A percentile compares a stretch with the other conserved stretches of the same genome.
These are phyloP conservation scores for Colletotrichum horii DNA, from an alignment of 2,329 filamentous ascomycete genomes.

Conservation along the genomic window DNA sequence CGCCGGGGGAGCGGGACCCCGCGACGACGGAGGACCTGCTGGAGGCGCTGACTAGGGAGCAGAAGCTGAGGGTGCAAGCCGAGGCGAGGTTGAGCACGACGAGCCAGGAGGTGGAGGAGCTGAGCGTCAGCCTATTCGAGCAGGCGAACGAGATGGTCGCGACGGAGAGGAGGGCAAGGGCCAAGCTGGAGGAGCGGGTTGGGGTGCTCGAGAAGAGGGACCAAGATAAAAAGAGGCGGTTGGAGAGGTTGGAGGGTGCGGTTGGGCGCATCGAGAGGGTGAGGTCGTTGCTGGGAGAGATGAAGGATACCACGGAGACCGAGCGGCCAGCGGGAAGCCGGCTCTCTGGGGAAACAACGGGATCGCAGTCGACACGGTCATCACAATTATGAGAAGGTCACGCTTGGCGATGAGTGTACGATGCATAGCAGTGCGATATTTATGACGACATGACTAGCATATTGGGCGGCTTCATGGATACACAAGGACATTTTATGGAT, in stretches of 20 bases:
- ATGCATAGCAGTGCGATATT: not conserved
- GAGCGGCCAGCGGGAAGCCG: not conserved
- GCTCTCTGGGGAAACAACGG: not conserved
- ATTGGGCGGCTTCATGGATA: not conserved
- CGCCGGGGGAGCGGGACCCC: conserved; percentile 26
- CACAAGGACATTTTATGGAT: not conserved
- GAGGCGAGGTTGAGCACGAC: conserved; percentile 72
- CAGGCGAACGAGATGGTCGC: conserved; percentile 91
- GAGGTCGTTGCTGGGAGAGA: conserved; percentile 59
- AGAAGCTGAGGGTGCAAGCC: conserved; percentile 68
- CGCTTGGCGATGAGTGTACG: not conserved
- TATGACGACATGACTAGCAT: conserved; percentile 17
- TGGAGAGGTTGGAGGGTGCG: conserved; percentile 75
- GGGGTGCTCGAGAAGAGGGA: conserved; percentile 73
- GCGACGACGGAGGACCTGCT: conserved; percentile 57
- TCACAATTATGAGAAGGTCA: not conserved
- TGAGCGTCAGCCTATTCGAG: conserved; percentile 77
- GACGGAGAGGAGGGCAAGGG: conserved; percentile 72
- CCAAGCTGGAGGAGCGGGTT: conserved; percentile 74
- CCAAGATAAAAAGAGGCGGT: conserved; percentile 67
- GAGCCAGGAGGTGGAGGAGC: conserved; percentile 77
- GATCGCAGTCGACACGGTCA: not conserved
- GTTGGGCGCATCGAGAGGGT: conserved; percentile 75
- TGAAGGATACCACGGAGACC: not conserved
- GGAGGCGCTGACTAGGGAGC: conserved; percentile 69